Base-by-base conservation (phyloP, 129 eudicot genomes). In the Arctium minus region DNA sequence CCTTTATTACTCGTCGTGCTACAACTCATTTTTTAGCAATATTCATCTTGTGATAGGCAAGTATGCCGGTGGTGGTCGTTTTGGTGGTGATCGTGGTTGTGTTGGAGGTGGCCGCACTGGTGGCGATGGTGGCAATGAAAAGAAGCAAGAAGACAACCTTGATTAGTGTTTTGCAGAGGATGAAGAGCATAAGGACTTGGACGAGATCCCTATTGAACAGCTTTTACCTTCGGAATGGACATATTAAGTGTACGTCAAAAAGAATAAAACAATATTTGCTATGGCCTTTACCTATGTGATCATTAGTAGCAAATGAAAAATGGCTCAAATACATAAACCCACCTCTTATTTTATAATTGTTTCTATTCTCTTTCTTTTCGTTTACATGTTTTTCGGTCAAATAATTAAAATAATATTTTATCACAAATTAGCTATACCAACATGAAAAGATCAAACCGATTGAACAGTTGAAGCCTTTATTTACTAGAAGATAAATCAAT, bases 181-280 rank as follows among this genome's bases (percentile, higher is more conserved):
- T 13, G 13, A 46, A 46, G 81, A 46, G 71, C 8, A 5, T n/a
- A 75, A 68, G 33, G 42, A 76, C 2, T 68, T 48, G 0, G 53
- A 82, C 6, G 72, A 82, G n/a, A 69, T 75, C 27, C 81, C 81
- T n/a, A 35, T 69, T 3, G 86, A 82, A 36, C 1, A 12, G 42
- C 76, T 68, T 44, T 68, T 82, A 68, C 86, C 86, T 76, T 9
- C 60, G 0, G 86, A 82, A 42, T 82, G 86, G 86, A 5, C 76
- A 76, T 82, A 82, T 35, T 68, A 68, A 68, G 15, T 8, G 29
- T 40, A 65, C 75, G 76, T 8, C 1, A n/a, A 4, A n/a, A 5
- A 60, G 7, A 44, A 9, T 42, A 82, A 67, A 75, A 31, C 32
- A 75, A 68, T 17, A 36, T 11, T 39, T 39, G 13, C 35, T 22